Evolutionary conservation across 768 basidiomycete genomes (phyloP), one percentile per base, ranked within the genome.

Genomic region (Hortiboletus campestris): DNA sequence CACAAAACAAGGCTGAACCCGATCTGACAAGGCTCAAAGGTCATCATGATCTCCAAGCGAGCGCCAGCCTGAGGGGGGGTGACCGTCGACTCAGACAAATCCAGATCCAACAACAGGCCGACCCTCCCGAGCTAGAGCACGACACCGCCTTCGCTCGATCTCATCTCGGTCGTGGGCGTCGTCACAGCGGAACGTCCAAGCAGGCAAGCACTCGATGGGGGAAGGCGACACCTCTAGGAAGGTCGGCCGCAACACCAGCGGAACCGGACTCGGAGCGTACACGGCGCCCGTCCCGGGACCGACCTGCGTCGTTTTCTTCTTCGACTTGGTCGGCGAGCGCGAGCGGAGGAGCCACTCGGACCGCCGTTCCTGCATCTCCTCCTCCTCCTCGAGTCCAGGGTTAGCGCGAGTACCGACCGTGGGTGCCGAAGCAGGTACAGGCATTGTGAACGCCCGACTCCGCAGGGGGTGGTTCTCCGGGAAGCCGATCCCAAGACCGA

Each of bases 401-500:
- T 41, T 34, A 16, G n/a, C 47, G 25, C 25, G 2, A 25, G 25
- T 4, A 25, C 2, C 25, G 1, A 44, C 2, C 2, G 61, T 50
- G 14, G 60, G 42, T 1, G 40, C 14, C 9, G 46, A 41, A 6
- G n/a, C 13, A 17, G 52, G 40, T 1, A 58, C 36, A 2, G 69
- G 67, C 62, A 64, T 60, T 28, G 56, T 64, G 28, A 53, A 59
- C 7, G 62, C 57, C 0, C 69, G 67, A 41, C 44, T 34, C 3
- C 51, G 58, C 6, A 61, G 40, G 10, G 58, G 67, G 17, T 70
- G 64, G 22, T 50, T 56, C 38, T 66, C 62, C 17, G 67, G 69
- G 46, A 71, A 63, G 11, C 67, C 64, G 32, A 68, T 59, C 29
- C 67, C 68, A 9, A 68, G 56, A 25, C 68, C 68, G 34, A 68